phyloP scores from a whole-genome alignment of 2,329 filamentous ascomycete genomes.

The Colletotrichum coccodes region DNA sequence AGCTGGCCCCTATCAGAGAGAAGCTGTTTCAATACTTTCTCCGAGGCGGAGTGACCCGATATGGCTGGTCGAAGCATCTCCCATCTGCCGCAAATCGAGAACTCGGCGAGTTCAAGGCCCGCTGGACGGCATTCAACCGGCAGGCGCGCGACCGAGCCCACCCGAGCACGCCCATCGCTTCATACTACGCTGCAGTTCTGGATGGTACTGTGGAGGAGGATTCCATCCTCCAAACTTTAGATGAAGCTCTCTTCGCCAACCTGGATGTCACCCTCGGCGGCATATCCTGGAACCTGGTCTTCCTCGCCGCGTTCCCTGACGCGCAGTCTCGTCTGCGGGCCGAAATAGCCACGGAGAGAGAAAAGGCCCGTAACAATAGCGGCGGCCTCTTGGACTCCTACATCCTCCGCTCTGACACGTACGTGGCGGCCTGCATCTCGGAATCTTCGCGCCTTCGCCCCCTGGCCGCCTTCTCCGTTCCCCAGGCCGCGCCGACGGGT shows the following conservation, averaged over 20 bases:
- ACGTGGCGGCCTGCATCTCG: conserved; percentile 46
- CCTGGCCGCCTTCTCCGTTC: conserved; percentile 31
- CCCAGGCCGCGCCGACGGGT: not conserved
- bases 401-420: conserved; percentile 36
- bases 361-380: too few species aligned
- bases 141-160: too few species aligned
- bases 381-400: too few species aligned
- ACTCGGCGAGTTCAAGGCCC: conserved; percentile 20
- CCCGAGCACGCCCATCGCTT: not conserved
- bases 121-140: too few species aligned
- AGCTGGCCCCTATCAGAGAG: too few species aligned
- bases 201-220: not conserved
- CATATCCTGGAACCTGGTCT: conserved; percentile 53
- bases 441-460: conserved; percentile 51
- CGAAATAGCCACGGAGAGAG: conserved; percentile 37
- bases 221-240: conserved; percentile 51
- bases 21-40: too few species aligned
- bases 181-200: not conserved
- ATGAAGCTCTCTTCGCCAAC: conserved; percentile 58
- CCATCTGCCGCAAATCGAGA: too few species aligned
- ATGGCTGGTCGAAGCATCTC: too few species aligned
- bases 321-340: conserved; percentile 41
- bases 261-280: conserved; percentile 56
- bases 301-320: conserved; percentile 48
- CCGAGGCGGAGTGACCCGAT: too few species aligned